These are phyloP conservation scores for Tillandsia fasciculata DNA, from an alignment of 176 grass and related monocot species.

Conservation along the genomic window DNA sequence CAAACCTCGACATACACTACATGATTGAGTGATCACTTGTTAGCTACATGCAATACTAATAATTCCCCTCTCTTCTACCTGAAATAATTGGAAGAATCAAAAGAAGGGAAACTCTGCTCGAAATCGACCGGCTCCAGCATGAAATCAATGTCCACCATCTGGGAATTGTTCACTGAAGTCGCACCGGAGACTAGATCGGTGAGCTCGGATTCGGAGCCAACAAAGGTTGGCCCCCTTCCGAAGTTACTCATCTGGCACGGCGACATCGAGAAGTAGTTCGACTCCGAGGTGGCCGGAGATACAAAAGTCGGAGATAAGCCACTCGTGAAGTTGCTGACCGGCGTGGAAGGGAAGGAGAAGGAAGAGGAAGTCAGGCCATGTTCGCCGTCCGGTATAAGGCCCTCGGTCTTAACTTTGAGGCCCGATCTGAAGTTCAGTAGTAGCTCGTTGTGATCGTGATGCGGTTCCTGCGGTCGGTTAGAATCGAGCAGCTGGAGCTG, in stretches of 20 bases:
- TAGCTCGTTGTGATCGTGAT: conserved; percentile 20
- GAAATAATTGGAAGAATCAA: not conserved
- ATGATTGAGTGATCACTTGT: no score
- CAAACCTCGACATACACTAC: no score
- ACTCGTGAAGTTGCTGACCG: not conserved
- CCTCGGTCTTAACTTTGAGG: conserved; percentile 29
- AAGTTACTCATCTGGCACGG: conserved; percentile 11
- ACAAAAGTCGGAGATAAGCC: conserved; percentile 19
- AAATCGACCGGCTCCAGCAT: conserved; percentile 28
- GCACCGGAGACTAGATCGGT: conserved; percentile 43
- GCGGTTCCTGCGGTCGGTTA: not conserved
- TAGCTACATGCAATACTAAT: no score
- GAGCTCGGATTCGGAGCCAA: conserved; percentile 30
- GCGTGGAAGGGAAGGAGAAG: conserved; percentile 28
- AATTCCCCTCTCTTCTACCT: not conserved
- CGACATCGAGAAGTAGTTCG: conserved; percentile 31
- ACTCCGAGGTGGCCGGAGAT: conserved; percentile 13
- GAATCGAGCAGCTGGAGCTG: not conserved
- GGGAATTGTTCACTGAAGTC: conserved; percentile 11
- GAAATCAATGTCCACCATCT: conserved; percentile 13
- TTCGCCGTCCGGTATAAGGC: not conserved
- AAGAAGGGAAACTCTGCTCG: conserved; percentile 23
- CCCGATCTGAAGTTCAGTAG: conserved; percentile 32
- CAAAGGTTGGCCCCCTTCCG: conserved; percentile 1
- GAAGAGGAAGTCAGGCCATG: not conserved